Base-by-base conservation (phyloP, 352 stramenopile species). In the Pythium aphanidermatum region DNA sequence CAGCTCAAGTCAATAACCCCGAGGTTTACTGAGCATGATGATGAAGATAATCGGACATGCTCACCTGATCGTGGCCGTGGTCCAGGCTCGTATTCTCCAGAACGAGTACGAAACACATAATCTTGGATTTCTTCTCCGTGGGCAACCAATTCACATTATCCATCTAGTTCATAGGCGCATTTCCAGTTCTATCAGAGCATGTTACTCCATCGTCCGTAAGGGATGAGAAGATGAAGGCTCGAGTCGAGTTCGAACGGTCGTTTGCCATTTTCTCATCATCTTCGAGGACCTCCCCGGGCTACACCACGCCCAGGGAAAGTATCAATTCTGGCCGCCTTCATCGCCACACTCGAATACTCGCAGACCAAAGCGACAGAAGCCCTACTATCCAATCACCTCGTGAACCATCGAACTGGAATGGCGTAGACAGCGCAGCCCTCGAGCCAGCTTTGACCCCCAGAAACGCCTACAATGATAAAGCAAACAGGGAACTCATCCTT, bases 51-150 rank as follows among this genome's bases (percentile, higher is more conserved):
- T n/a, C 13, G 30, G 24, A 9, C 16, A 35, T 6, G 59, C 27
- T 23, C 24, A 13, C 13, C 45, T 34, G 12, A 52, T 25, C 5
- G 39, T n/a, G n/a, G n/a, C n/a, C n/a, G 45, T 23, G 73, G 69
- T 2, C 68, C 73, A 2, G 70, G 65, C 0, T 47, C 53, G 8
- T 86, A 86, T 46, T 68, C 55, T 10, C 60, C 60, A 4, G 73
- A 81, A 48, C 54, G 51, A 39, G 73, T 85, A 59, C 13, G 44
- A n/a, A n/a, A n/a, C n/a, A n/a, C n/a, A n/a, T n/a, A n/a, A n/a
- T 37, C 3, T 9, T 19, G 16, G 25, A 24, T 3, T n/a, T 35
- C 24, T 17, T 16, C 19, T 28, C 23, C 16, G 2, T 4, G 36
- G 8, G 27, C 6, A 45, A 7, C 2, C 16, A 34, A 17, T 20